Evolutionary conservation across 1,284 basidiomycete species (phyloP).

Genomic region (Ceratobasidium sp.): DNA sequence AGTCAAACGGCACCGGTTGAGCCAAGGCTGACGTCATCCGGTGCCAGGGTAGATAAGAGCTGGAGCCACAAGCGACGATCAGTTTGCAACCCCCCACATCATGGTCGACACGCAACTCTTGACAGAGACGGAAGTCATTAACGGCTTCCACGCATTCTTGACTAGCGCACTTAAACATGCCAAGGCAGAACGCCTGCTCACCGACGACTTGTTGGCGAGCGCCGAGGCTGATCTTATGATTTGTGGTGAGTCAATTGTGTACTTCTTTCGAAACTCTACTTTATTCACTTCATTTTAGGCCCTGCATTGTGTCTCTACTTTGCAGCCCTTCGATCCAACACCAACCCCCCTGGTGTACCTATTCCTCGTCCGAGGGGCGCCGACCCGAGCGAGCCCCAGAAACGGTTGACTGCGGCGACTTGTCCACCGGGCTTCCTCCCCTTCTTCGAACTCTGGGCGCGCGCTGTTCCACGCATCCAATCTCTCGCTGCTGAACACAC

Average conservation of each 20-base stretch:
- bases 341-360: conserved; percentile 69
- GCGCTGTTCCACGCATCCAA: conserved; percentile 72
- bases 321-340: conserved; percentile 70
- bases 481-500: conserved; percentile 68
- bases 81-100: conserved; percentile 7
- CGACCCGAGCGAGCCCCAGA: conserved; percentile 50
- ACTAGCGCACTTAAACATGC: conserved; percentile 79
- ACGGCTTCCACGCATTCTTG: conserved; percentile 81
- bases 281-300: conserved; percentile 53
- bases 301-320: conserved; percentile 76
- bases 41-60: conserved; percentile 11
- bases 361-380: conserved; percentile 59
- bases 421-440: conserved; percentile 69
- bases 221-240: conserved; percentile 84
- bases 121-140: conserved; percentile 71
- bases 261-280: conserved; percentile 1
- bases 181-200: conserved; percentile 74
- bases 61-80: conserved; percentile 25
- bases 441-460: conserved; percentile 77
- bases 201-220: conserved; percentile 73
- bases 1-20: neutral
- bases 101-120: conserved; percentile 51
- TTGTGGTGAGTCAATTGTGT: conserved; percentile 63
- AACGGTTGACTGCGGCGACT: conserved; percentile 63
- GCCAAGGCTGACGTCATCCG: conserved; percentile 26